Evolutionary conservation across 2,329 filamentous ascomycete genomes (phyloP), one percentile per base, ranked within the genome.

Genomic region (Beauveria sp.): DNA sequence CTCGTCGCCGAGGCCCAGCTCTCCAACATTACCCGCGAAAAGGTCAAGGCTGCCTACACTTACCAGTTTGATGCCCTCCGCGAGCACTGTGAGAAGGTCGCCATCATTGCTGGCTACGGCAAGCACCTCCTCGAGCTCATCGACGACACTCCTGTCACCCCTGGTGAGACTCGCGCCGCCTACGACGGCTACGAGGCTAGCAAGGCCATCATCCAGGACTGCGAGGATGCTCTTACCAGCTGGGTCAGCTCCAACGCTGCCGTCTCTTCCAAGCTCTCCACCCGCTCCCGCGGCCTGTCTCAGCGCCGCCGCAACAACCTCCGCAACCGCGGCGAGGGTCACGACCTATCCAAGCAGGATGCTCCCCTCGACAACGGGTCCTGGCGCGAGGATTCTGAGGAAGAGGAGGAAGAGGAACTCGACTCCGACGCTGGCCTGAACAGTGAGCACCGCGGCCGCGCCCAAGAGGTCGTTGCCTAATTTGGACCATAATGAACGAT

Each of bases 121-220:
- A 99, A 97, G 82, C 94, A 99, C 74, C 84, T 99, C n/a, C 84
- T 99, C 48, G 92, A 97, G 76, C 84, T 99, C 52, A 88, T 99
- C 66, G 94, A 99, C 72, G 94, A 99, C 73, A 96, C 90, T 7
- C 94, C 94, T 2, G 94, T 99, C 60, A 99, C 94, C 6, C 94
- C 94, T 26, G 94, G 94, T 68, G 94, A 99, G 82, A 97, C 93
- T 22, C 90, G 94, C 65, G 86, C 91, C 58, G 92, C 94, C 1
- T 99, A 99, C 72, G 94, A 99, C 71, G 94, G 94, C 64, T 99
- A 99, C 73, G 94, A 99, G 75, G 92, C 92, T 64, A 96, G 91
- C 84, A 97, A 97, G 79, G 93, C 90, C 65, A 97, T 99, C 76
- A 97, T 99, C 71, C 94, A 99, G 79, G 94, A 99, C 76, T 99